Conservation (phyloP, 352 stramenopile genomes). For the Globisporangium spiculum region DNA sequence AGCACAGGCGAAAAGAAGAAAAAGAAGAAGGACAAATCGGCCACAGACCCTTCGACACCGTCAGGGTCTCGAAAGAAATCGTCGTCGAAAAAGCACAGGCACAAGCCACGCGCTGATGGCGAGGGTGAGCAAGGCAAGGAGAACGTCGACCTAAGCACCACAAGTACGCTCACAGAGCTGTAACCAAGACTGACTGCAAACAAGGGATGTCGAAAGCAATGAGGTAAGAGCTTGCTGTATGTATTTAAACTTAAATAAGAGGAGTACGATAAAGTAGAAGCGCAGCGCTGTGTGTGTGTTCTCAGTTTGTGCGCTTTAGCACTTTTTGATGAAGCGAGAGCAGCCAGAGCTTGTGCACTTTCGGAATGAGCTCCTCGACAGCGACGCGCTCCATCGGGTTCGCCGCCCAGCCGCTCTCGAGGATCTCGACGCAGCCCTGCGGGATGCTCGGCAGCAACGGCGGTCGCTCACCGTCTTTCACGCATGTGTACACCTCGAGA, state of each 20-base stretch:
- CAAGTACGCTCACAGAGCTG: constrained; percentile 17
- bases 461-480: constrained; percentile 69
- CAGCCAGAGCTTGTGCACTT: constrained; percentile 75
- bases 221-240: background rate
- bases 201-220: background rate
- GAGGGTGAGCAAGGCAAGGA: constrained; percentile 13
- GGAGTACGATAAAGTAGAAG: background rate
- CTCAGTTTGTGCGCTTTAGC: constrained; percentile 52
- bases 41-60: constrained; percentile 13
- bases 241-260: constrained; percentile 13
- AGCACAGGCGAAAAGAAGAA: constrained; percentile 43
- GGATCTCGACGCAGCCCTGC: constrained; percentile 64
- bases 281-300: background rate
- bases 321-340: constrained; percentile 73
- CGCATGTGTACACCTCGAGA: constrained; percentile 75
- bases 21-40: constrained; percentile 31
- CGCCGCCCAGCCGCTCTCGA: constrained; percentile 66
- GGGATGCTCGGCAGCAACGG: constrained; percentile 69
- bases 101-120: constrained; percentile 1
- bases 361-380: constrained; percentile 72
- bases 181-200: background rate
- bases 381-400: constrained; percentile 73
- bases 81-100: constrained; percentile 18
- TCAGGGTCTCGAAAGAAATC: constrained; percentile 24
- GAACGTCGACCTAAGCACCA: background rate